A percentile compares a stretch with the other conserved stretches of the same genome.
phyloP scores from a whole-genome alignment of 2,329 filamentous ascomycete species.

The Orbilia brochopaga region DNA sequence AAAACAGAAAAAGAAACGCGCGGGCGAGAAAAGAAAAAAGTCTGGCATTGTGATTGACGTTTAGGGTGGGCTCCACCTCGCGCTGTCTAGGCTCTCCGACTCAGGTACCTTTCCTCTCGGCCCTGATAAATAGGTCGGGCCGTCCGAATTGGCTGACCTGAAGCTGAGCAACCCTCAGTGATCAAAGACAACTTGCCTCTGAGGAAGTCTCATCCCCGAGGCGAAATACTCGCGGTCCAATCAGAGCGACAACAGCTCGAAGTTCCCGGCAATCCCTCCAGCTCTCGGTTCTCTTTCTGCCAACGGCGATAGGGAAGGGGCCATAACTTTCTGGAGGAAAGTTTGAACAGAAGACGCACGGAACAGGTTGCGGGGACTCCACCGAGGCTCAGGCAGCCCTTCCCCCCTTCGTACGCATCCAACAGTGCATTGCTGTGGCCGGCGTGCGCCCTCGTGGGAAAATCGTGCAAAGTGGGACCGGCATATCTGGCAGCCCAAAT shows the following conservation, averaged over 20 bases:
- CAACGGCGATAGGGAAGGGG: conserved; percentile 14
- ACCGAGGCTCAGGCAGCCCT: conserved; percentile 48
- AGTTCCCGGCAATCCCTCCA: conserved; percentile 26
- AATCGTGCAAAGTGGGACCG: conserved; percentile 49
- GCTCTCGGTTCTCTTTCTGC: conserved; percentile 9
- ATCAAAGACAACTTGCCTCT: neutral
- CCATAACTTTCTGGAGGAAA: conserved; percentile 7
- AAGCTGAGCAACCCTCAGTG: conserved; percentile 10
- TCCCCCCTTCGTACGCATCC: conserved; percentile 21
- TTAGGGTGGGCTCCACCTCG: conserved; percentile 44
- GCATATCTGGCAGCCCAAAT: conserved; percentile 3
- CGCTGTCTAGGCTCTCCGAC: conserved; percentile 45
- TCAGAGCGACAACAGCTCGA: conserved; percentile 27
- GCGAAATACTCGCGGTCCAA: conserved; percentile 20
- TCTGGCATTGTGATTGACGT: conserved; percentile 42
- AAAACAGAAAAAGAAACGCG: conserved; percentile 3
- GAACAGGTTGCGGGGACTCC: conserved; percentile 49
- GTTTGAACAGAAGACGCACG: conserved; percentile 21
- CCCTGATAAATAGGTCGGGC: conserved; percentile 45
- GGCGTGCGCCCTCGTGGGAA: conserved; percentile 50
- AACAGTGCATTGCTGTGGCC: conserved; percentile 39
- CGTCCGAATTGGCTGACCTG: conserved; percentile 31
- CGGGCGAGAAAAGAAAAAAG: conserved; percentile 3
- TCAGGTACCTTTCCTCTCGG: conserved; percentile 33
- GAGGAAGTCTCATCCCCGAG: conserved; percentile 3